These are phyloP conservation scores for Whalleya microplaca DNA, from an alignment of 2,329 filamentous ascomycete genomes.

Conservation along the genomic window DNA sequence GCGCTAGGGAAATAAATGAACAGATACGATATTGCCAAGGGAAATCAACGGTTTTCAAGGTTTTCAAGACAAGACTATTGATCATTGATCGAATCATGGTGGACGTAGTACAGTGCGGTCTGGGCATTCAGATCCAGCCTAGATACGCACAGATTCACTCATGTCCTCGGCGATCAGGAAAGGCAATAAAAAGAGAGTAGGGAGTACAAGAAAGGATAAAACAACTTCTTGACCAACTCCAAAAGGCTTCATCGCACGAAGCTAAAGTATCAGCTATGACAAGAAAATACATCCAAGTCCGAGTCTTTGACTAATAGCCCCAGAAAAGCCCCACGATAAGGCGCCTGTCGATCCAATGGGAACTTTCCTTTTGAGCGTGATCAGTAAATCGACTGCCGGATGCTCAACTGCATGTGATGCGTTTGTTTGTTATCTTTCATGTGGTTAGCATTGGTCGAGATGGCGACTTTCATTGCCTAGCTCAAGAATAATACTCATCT, in stretches of 20 bases:
- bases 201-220: too few relatives aligned
- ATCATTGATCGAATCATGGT: too few relatives aligned
- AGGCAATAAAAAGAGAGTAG: not conserved
- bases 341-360: not conserved
- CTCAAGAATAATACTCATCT: too few relatives aligned
- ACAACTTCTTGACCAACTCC: not conserved
- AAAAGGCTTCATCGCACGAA: not conserved
- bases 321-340: not conserved
- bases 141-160: too few relatives aligned
- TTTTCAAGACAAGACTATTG: too few relatives aligned
- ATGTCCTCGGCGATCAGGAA: not conserved
- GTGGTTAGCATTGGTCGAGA: not conserved
- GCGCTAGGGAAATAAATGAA: too few relatives aligned
- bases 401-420: not conserved
- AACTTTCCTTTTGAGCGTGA: not conserved
- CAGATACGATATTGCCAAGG: too few relatives aligned
- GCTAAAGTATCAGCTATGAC: not conserved
- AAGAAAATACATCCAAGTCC: not conserved
- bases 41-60: too few relatives aligned
- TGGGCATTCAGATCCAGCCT: not conserved
- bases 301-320: not conserved
- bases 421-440: not conserved
- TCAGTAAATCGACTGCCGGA: not conserved
- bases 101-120: not conserved
- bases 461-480: too few relatives aligned